These are phyloP conservation scores for Tremellales sp. DNA, from an alignment of 1,284 basidiomycete species.

Conservation along the genomic window DNA sequence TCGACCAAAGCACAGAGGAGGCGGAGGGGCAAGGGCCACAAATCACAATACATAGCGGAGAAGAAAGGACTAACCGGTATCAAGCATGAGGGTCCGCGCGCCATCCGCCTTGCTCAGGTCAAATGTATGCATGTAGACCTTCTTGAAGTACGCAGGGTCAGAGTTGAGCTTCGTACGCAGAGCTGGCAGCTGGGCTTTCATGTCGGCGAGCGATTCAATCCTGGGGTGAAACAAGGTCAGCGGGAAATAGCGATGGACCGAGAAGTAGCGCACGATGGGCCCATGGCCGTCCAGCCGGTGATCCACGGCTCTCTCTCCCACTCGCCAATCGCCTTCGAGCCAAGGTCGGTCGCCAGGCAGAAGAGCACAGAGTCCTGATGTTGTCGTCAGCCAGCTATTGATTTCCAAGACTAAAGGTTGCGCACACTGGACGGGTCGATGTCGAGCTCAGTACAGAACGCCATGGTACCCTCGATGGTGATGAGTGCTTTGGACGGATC, in stretches of 20 bases:
- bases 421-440: slow-evolving; percentile 43
- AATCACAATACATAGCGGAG: slow-evolving; percentile 1
- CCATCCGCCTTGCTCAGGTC: slow-evolving; percentile 76
- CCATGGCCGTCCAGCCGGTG: slow-evolving; percentile 67
- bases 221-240: slow-evolving; percentile 47
- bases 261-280: slow-evolving; percentile 28
- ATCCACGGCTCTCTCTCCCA: slow-evolving; percentile 74
- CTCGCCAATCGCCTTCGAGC: slow-evolving; percentile 57
- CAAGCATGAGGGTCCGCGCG: slow-evolving; percentile 51
- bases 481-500: slow-evolving; percentile 43
- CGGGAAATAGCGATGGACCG: not conserved
- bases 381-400: slow-evolving; percentile 1
- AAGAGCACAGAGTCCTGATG: slow-evolving; percentile 45
- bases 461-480: slow-evolving; percentile 48
- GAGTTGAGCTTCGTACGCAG: slow-evolving; percentile 63
- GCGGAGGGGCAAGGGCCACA: not conserved
- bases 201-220: slow-evolving; percentile 65
- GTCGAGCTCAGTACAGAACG: slow-evolving; percentile 43
- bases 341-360: slow-evolving; percentile 48
- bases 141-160: slow-evolving; percentile 72
- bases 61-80: slow-evolving; percentile 49
- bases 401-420: slow-evolving; percentile 1
- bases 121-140: slow-evolving; percentile 86
- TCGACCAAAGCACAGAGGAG: slow-evolving; percentile 1
- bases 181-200: slow-evolving; percentile 59